phyloP scores from a whole-genome alignment of 108 stramenopile species.

The Conticribra weissflogii region DNA sequence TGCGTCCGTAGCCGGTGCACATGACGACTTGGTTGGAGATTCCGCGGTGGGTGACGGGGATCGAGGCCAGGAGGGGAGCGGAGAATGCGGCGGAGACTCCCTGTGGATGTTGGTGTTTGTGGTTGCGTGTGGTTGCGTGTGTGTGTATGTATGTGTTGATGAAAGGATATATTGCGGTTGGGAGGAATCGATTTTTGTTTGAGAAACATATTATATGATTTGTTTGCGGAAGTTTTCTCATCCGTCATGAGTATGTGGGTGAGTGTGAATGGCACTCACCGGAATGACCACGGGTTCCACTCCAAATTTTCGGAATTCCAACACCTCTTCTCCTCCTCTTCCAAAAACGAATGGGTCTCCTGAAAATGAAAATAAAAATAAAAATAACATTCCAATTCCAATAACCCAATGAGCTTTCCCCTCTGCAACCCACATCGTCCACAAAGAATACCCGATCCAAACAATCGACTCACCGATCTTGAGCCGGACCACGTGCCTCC shows the following conservation, averaged over 20 bases:
- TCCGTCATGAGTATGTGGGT: too few species aligned
- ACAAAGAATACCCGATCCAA: neutral
- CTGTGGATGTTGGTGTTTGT: conserved; percentile 22
- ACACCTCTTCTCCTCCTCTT: conserved; percentile 95
- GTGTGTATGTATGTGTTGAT: too few species aligned
- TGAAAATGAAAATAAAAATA: neutral
- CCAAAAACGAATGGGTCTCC: conserved; percentile 99
- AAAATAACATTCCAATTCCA: too few species aligned
- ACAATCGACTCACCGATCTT: conserved; percentile 74
- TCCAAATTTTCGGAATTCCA: conserved; percentile 86
- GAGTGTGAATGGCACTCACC: conserved; percentile 49
- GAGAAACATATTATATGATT: too few species aligned
- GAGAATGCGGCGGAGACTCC: conserved; percentile 95
- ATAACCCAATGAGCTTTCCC: too few species aligned
- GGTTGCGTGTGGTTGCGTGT: neutral
- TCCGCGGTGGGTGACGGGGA: conserved; percentile 97
- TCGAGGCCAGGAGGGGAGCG: conserved; percentile 92
- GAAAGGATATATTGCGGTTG: too few species aligned
- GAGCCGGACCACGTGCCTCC: conserved; percentile 93
- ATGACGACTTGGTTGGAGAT: conserved; percentile 94
- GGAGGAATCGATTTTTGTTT: too few species aligned
- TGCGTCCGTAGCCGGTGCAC: conserved; percentile 90
- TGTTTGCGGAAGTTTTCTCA: too few species aligned
- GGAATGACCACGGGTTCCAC: conserved; percentile 81
- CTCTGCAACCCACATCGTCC: too few species aligned